Evolutionary conservation across 2,329 filamentous ascomycete genomes (phyloP).

Genomic region (Endocalyx cinctus): DNA sequence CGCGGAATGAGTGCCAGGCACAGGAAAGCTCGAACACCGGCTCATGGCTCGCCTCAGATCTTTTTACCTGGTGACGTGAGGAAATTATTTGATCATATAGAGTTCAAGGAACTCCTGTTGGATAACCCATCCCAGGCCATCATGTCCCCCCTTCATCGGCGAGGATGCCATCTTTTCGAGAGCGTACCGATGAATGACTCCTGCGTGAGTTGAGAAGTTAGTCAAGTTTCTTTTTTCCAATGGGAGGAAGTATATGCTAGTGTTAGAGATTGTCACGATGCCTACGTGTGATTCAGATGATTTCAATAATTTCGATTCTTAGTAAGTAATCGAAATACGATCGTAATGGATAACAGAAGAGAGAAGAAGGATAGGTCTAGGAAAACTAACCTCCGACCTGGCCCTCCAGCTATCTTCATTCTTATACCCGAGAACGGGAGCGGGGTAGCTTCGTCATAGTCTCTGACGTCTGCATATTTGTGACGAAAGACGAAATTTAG

Average conservation of each 20-base stretch:
- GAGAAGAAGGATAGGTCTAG: no score
- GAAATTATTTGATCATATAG: constrained; percentile 22
- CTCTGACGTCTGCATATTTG: no score
- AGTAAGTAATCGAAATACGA: no score
- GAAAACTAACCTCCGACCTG: no score
- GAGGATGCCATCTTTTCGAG: constrained; percentile 18
- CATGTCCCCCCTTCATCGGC: constrained; percentile 14
- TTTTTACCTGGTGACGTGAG: constrained; percentile 30
- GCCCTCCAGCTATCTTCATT: no score
- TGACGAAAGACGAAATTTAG: no score
- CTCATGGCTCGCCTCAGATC: constrained; percentile 30
- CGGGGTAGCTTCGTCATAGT: no score
- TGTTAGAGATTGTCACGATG: no score
- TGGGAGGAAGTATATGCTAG: background rate
- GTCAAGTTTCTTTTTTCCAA: constrained; percentile 1
- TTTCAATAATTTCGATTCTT: no score
- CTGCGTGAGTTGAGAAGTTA: constrained; percentile 11
- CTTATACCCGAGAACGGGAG: no score
- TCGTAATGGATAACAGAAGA: no score
- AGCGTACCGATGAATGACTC: constrained; percentile 23
- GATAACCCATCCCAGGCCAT: constrained; percentile 25
- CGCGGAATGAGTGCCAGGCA: constrained; percentile 13
- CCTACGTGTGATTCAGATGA: no score
- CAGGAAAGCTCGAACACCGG: constrained; percentile 32
- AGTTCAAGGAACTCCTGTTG: constrained; percentile 19